Conservation (phyloP, 176 grass and related monocot species). For the Oryza meyeriana region DNA sequence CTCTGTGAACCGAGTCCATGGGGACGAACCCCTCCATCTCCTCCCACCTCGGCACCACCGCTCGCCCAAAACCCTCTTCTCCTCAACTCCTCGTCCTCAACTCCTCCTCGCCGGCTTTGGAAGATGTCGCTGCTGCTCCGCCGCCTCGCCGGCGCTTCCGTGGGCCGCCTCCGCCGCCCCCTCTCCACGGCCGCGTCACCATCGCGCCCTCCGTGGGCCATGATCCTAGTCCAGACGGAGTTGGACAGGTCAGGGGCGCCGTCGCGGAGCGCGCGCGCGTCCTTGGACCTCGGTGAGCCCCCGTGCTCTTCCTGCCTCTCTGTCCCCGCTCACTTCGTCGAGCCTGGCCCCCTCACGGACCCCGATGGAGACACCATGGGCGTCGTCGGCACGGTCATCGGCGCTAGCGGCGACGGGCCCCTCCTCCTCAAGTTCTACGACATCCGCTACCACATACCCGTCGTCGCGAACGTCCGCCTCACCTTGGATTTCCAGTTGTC, state of each 20-base stretch:
- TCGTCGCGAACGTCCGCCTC: neutral
- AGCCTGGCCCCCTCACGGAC: neutral
- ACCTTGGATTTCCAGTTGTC: neutral
- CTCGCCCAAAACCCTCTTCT: neutral
- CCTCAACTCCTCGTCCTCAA: too few relatives aligned
- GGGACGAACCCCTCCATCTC: neutral
- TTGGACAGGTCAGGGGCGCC: neutral
- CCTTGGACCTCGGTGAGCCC: neutral
- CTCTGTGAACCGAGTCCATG: neutral
- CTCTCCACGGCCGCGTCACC: neutral
- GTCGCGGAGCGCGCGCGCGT: slow-evolving; percentile 8
- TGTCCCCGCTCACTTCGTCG: slow-evolving; percentile 29
- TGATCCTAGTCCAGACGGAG: neutral
- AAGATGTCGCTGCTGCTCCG: slow-evolving; percentile 16
- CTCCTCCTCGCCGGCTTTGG: too few relatives aligned
- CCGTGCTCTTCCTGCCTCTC: neutral
- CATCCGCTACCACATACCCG: neutral
- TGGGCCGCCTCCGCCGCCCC: neutral
- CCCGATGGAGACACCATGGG: neutral
- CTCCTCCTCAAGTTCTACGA: slow-evolving; percentile 30
- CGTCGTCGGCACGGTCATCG: neutral
- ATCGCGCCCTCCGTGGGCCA: neutral
- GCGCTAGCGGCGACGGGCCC: slow-evolving; percentile 32
- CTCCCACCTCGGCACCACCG: neutral
- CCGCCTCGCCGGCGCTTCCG: neutral